A percentile compares a stretch with the other conserved stretches of the same genome.
Conservation (phyloP, 441 rosid genomes). For the Hura crepitans region DNA sequence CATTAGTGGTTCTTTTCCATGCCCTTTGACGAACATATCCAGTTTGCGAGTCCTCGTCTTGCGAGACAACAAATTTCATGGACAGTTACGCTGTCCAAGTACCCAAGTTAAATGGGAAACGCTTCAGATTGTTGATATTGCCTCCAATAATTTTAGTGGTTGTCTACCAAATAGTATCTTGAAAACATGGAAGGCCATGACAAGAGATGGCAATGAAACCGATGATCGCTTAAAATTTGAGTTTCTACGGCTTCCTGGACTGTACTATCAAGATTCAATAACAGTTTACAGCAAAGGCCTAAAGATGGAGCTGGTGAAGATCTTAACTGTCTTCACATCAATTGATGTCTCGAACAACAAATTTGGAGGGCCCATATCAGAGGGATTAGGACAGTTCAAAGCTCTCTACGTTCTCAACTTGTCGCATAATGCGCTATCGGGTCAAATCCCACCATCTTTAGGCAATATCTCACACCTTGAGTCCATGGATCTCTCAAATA, state of each 20-base stretch:
- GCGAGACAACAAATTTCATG: slow-evolving; percentile 46
- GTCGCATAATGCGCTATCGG: slow-evolving; percentile 17
- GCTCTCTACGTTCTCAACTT: slow-evolving; percentile 18
- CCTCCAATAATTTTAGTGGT: slow-evolving; percentile 40
- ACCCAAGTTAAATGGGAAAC: slow-evolving; percentile 29
- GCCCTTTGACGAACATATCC: slow-evolving; percentile 36
- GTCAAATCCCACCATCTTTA: slow-evolving; percentile 7
- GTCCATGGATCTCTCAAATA: slow-evolving; percentile 16
- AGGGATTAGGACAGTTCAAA: background rate
- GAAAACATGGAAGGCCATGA: slow-evolving; percentile 22
- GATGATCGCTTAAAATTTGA: background rate
- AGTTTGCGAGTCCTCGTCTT: slow-evolving; percentile 46
- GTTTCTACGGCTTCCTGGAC: background rate
- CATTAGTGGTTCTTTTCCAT: slow-evolving; percentile 49
- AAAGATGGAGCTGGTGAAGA: slow-evolving; percentile 38
- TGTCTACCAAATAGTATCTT: slow-evolving; percentile 17
- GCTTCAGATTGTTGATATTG: slow-evolving; percentile 67
- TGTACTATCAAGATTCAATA: slow-evolving; percentile 39
- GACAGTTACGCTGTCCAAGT: slow-evolving; percentile 29
- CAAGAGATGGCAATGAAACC: background rate
- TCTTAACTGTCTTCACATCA: slow-evolving; percentile 40
- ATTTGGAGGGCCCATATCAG: slow-evolving; percentile 16
- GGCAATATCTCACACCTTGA: slow-evolving; percentile 8
- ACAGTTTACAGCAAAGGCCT: slow-evolving; percentile 50
- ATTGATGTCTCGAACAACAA: slow-evolving; percentile 22